Evolutionary conservation across 2,329 filamentous ascomycete genomes (phyloP).

Genomic region (Xylaria sp.): DNA sequence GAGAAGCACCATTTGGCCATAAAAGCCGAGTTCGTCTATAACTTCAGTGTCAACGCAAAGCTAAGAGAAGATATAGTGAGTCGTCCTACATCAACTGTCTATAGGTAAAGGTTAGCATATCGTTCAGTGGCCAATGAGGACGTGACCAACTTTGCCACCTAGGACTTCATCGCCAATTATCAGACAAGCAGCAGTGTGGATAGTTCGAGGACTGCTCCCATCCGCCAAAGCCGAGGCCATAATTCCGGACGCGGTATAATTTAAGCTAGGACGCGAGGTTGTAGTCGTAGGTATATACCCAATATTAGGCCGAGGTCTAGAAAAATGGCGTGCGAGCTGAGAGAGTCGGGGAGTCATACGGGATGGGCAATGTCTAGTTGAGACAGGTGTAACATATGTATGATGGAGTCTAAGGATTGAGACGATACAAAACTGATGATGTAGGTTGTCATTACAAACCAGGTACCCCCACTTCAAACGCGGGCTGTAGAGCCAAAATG

Average conservation of each 20-base stretch:
- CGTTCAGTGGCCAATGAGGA: neutral
- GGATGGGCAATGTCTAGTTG: neutral
- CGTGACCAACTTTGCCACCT: constrained; percentile 80
- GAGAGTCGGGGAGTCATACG: constrained; percentile 81
- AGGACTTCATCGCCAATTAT: constrained; percentile 98
- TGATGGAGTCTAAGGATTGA: constrained; percentile 3
- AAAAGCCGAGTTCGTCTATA: constrained; percentile 71
- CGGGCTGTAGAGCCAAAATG: neutral
- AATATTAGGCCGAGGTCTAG: constrained; percentile 69
- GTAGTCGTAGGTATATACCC: constrained; percentile 58
- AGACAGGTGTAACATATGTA: neutral
- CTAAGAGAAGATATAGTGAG: neutral
- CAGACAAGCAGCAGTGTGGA: constrained; percentile 89
- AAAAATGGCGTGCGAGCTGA: constrained; percentile 78
- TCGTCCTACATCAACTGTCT: constrained; percentile 49
- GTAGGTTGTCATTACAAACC: neutral
- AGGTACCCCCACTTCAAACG: constrained; percentile 9
- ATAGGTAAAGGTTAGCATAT: constrained; percentile 25
- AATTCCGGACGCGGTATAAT: constrained; percentile 48
- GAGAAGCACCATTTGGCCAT: constrained; percentile 74
- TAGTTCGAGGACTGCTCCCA: constrained; percentile 71
- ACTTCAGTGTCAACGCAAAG: constrained; percentile 32
- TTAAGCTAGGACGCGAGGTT: constrained; percentile 46
- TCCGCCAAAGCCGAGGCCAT: constrained; percentile 63
- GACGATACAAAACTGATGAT: constrained; percentile 15